Conservation (phyloP, 768 basidiomycete genomes). For the Boletus sp. region DNA sequence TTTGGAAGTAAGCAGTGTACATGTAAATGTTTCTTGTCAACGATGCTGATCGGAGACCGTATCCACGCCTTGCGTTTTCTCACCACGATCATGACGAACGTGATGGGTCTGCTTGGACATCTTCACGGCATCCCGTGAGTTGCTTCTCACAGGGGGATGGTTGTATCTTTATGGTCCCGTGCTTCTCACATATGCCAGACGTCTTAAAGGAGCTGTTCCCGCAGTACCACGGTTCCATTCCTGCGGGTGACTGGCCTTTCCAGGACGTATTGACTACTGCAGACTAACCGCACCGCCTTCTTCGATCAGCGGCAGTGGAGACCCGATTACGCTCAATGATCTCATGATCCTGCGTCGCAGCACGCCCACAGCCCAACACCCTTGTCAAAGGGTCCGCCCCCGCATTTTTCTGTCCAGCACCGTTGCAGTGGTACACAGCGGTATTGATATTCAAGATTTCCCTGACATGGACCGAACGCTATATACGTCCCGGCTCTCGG, state of each 20-base stretch:
- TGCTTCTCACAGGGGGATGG: constrained; percentile 24
- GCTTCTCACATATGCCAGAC: constrained; percentile 20
- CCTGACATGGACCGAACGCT: background rate
- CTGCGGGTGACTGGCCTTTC: constrained; percentile 9
- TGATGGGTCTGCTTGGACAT: background rate
- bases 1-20: constrained; percentile 11
- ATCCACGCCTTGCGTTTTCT: constrained; percentile 18
- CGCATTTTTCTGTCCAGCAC: constrained; percentile 2
- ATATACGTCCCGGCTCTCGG: background rate
- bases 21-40: constrained; percentile 10
- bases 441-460: constrained; percentile 2
- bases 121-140: constrained; percentile 6
- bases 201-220: constrained; percentile 11
- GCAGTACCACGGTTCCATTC: constrained; percentile 25
- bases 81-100: constrained; percentile 20
- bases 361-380: constrained; percentile 25
- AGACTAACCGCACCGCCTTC: constrained; percentile 21
- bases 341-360: constrained; percentile 16
- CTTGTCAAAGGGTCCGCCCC: constrained; percentile 9
- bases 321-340: constrained; percentile 20
- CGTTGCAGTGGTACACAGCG: constrained; percentile 5
- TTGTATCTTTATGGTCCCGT: constrained; percentile 4
- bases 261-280: constrained; percentile 19
- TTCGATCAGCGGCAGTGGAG: constrained; percentile 19
- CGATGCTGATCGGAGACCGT: constrained; percentile 21